Evolutionary conservation across 2,329 filamentous ascomycete species (phyloP), one percentile per base, ranked within the genome.

Genomic region (Gliomastix tumulicola): DNA sequence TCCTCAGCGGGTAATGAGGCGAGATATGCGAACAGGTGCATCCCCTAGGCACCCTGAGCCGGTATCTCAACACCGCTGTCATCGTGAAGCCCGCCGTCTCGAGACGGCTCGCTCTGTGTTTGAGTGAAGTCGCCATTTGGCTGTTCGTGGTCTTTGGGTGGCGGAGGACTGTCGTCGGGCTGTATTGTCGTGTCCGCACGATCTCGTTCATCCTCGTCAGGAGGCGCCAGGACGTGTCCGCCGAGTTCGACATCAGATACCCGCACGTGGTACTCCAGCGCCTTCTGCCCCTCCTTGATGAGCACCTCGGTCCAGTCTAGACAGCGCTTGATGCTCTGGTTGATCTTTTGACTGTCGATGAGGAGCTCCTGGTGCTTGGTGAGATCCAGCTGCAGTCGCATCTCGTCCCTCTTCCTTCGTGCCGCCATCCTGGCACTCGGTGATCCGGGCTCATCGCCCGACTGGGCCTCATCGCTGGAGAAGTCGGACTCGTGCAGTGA

Each of bases 341-440:
- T 97, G 69, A 97, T 88, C 64, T 88, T 94, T 53, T 96, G 88
- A 47, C 84, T 92, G 55, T 95, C 89, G 27, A 88, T 68, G 8
- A 98, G 74, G 2, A 97, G 68, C 51, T 95, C 84, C 46, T 88
- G 86, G 56, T 98, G 92, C 54, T 89, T 90, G 4, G 81, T 75
- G 1, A 98, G 71, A 57, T 98, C 92, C 5, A 88, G 71, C 48
- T 84, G 77, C n/a, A 97, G 68, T 21, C 87, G 78, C 47, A 82
- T 82, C 55, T 95, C 88, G 45, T 97, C 90, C 36, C 76, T 75
- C 34, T 77, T 73, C n/a, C 79, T 73, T 42, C 85, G 67, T 2
- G 43, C 43, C 8, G 44, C 41, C 13, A 47, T 43, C 28, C 48
- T 57, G 16, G 47, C 51, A 7, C 50, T 69, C 48, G 50, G 68